Percentiles rank a stretch among this genome's conserved stretches.
These are phyloP conservation scores for Clavariopsis aquatica DNA, from an alignment of 495 filamentous ascomycete genomes.

Conservation along the genomic window DNA sequence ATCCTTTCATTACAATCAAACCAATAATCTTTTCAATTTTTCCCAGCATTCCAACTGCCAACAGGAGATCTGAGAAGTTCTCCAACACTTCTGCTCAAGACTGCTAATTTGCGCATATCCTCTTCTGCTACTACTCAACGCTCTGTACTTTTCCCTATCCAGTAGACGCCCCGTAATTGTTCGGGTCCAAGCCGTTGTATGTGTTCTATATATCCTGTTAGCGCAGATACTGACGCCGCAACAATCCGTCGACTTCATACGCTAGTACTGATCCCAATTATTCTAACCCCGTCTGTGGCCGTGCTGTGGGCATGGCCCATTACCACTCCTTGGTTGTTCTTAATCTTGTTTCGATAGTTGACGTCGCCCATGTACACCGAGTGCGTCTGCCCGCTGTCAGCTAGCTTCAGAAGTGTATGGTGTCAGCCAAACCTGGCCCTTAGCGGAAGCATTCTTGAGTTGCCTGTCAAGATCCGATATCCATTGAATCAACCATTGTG, in stretches of 20 bases:
- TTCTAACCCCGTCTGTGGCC: conserved; percentile 19
- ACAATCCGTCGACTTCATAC: conserved; percentile 12
- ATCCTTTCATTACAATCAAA: no score
- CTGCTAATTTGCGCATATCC: no score
- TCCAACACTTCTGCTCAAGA: no score
- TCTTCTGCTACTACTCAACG: no score
- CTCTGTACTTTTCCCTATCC: conserved; percentile 8
- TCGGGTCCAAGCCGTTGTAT: conserved; percentile 17
- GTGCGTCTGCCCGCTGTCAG: conserved; percentile 15
- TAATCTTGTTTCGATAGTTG: conserved; percentile 18
- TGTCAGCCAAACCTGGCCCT: conserved; percentile 13
- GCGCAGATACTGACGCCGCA: conserved; percentile 4
- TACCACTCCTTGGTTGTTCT: conserved; percentile 19
- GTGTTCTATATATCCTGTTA: conserved; percentile 12
- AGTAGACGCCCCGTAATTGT: neutral
- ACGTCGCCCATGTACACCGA: conserved; percentile 18
- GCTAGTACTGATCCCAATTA: conserved; percentile 13
- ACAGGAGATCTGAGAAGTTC: no score
- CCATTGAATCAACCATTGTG: conserved; percentile 18
- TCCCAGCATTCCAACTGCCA: no score
- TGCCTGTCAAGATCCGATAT: conserved; percentile 16
- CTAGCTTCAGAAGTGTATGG: conserved; percentile 12
- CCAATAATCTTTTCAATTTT: no score
- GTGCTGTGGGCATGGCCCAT: conserved; percentile 21
- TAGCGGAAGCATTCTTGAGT: conserved; percentile 2